phyloP scores from a whole-genome alignment of 2,329 filamentous ascomycete species.

The Rutstroemia sp. region DNA sequence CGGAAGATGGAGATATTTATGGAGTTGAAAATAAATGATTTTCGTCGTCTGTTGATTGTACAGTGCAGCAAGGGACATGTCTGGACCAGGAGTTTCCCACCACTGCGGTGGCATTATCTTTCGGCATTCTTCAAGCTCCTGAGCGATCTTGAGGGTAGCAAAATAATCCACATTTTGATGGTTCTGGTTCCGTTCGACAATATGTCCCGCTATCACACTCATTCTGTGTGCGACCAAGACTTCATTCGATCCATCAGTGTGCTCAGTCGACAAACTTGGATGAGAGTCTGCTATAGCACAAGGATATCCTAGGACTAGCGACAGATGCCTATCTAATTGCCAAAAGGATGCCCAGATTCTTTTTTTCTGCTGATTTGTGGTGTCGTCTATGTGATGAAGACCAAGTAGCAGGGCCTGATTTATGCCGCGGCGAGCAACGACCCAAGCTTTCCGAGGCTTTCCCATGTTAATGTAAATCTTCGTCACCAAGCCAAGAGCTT shows the following conservation, averaged over 20 bases:
- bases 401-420: constrained; percentile 45
- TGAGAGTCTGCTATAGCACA: constrained; percentile 31
- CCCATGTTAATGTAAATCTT: constrained; percentile 49
- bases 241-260: not conserved
- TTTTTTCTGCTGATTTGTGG: constrained; percentile 27
- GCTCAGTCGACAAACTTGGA: constrained; percentile 4
- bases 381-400: constrained; percentile 31
- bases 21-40: constrained; percentile 34
- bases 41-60: constrained; percentile 31
- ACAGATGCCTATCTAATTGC: constrained; percentile 41
- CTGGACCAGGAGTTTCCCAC: constrained; percentile 22
- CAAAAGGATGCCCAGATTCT: constrained; percentile 35
- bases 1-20: constrained; percentile 38
- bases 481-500: constrained; percentile 42
- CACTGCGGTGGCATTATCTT: constrained; percentile 27
- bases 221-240: not conserved
- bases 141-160: constrained; percentile 34
- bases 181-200: constrained; percentile 36
- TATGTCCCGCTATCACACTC: constrained; percentile 30
- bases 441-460: constrained; percentile 47
- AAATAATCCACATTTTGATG: constrained; percentile 31
- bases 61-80: constrained; percentile 24
- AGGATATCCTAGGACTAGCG: constrained; percentile 46
- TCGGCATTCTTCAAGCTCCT: constrained; percentile 32
- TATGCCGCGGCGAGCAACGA: constrained; percentile 41